Base-by-base conservation (phyloP, 1,139 yeast species). In the Suhomyces choctaworum region DNA sequence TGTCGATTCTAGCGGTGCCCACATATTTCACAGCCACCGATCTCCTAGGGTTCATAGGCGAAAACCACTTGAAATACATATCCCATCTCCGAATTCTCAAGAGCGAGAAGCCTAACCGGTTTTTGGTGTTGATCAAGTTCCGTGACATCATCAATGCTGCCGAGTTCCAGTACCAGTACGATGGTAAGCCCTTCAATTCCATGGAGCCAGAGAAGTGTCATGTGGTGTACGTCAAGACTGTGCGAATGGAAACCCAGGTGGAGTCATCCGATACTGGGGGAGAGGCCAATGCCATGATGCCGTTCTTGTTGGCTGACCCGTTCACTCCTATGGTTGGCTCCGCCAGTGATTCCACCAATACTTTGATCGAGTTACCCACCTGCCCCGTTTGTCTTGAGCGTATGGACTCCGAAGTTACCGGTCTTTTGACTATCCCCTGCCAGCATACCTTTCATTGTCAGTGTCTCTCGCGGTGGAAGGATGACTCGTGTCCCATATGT, bases 351-450 rank as follows among this genome's bases (percentile, higher is more conserved):
- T 25, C 37, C 36, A 7, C 34, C 2, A 42, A 41, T 4, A 38
- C 47, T 4, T 50, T 72, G 13, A 63, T 76, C 14, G 97, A 90
- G 53, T 66, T 90, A 13, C 96, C 97, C 0, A 84, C 95, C 0
- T 90, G 97, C 52, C 96, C 97, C 0, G 97, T 90, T 0, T 90
- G 97, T 53, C 65, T 90, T 16, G 97, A 90, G 50, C 66, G 95
- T 44, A 82, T 90, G 84, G 97, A 90, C 56, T 72, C 92, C 2
- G 76, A 76, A 16, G 70, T 84, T 5, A 82, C 95, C 0, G 97
- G 97, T 0, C 62, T 90, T 11, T 64, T 89, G 9, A 90, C 97
- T 0, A 89, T 87, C 31, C 88, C 94, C 0, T 90, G 97, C 46
- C 96, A 87, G 54, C 97, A 90, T 55, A 88, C 96, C 0, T 90